Percentiles rank a stretch among this genome's conserved stretches.
phyloP scores from a whole-genome alignment of 352 stramenopile genomes.

The Phytophthora idaei region DNA sequence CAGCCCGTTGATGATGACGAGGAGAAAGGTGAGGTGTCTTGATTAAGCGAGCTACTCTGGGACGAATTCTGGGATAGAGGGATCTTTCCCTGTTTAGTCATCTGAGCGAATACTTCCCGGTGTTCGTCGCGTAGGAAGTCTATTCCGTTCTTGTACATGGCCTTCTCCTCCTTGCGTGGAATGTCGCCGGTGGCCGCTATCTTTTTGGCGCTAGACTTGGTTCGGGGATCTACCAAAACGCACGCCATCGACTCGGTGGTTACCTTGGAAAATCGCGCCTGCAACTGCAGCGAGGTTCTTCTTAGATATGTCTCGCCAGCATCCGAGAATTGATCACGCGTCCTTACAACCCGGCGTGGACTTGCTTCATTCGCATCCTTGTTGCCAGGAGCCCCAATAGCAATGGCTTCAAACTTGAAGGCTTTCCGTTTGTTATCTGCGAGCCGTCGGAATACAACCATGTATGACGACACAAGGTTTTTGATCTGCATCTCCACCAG shows the following conservation, averaged over 20 bases:
- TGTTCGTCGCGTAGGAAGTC: neutral
- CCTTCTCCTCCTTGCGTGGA: neutral
- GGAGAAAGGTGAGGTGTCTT: too few species aligned
- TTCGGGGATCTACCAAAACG: neutral
- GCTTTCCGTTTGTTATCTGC: neutral
- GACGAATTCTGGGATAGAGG: slow-evolving; percentile 1
- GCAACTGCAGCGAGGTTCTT: neutral
- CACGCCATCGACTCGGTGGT: neutral
- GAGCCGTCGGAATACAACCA: slow-evolving; percentile 1
- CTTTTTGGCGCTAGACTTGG: neutral
- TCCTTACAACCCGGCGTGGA: neutral
- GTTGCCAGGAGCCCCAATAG: neutral
- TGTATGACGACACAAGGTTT: neutral
- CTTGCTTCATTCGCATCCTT: neutral
- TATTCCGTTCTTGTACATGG: neutral
- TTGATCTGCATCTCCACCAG: slow-evolving; percentile 1
- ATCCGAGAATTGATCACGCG: neutral
- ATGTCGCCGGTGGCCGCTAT: neutral
- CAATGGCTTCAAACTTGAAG: neutral
- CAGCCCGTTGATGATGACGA: slow-evolving; percentile 1
- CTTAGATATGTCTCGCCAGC: neutral
- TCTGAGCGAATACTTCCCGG: slow-evolving; percentile 1
- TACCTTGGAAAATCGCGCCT: neutral
- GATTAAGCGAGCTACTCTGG: neutral
- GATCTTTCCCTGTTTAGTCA: slow-evolving; percentile 2